These are phyloP conservation scores for Geotrichum fermentans DNA, from an alignment of 1,139 yeast genomes.

Conservation along the genomic window DNA sequence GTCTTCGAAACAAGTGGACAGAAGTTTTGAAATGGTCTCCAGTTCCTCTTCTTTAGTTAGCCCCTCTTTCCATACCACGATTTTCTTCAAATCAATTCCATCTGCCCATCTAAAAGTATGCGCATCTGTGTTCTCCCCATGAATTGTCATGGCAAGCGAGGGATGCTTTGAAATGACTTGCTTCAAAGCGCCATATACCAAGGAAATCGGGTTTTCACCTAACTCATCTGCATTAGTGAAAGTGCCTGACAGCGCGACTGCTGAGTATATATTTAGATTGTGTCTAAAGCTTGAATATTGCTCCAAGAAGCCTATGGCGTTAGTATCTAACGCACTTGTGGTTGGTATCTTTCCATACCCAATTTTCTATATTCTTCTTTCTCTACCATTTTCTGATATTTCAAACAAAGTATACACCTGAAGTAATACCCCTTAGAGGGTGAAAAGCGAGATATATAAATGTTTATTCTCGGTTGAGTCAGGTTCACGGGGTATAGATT, in stretches of 20 bases:
- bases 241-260: slow-evolving; percentile 8
- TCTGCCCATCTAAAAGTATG: slow-evolving; percentile 1
- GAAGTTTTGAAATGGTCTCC: neutral
- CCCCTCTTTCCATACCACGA: slow-evolving; percentile 1
- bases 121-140: neutral
- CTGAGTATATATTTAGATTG: slow-evolving; percentile 5
- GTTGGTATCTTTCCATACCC: too few species aligned
- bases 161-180: slow-evolving; percentile 5
- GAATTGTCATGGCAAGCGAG: neutral
- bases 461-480: too few species aligned
- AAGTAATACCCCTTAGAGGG: too few species aligned
- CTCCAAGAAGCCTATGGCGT: slow-evolving; percentile 8
- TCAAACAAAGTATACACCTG: too few species aligned
- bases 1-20: neutral
- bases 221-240: neutral
- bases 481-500: too few species aligned
- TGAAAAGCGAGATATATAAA: too few species aligned
- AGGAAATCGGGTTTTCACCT: neutral
- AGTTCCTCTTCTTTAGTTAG: neutral
- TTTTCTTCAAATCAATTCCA: slow-evolving; percentile 7
- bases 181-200: slow-evolving; percentile 5
- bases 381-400: too few species aligned
- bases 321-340: too few species aligned
- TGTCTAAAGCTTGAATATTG: slow-evolving; percentile 7
- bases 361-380: too few species aligned